Percentiles rank a stretch among this genome's conserved stretches.
phyloP scores from a whole-genome alignment of 1,139 yeast genomes.

The Diutina pseudorugosa region DNA sequence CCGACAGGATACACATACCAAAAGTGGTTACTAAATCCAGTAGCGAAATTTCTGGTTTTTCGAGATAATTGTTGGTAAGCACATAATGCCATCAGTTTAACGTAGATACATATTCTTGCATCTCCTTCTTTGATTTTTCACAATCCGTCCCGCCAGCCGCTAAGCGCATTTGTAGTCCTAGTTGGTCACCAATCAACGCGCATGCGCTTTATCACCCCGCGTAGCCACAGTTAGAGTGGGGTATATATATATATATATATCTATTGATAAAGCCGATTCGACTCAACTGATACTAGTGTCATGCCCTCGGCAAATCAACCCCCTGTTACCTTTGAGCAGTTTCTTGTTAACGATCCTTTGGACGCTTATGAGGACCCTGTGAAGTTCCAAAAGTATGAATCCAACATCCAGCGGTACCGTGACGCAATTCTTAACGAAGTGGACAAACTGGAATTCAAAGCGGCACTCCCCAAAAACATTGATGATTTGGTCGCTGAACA shows the following conservation, averaged over 20 bases:
- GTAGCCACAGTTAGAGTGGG: background rate
- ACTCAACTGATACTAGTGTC: background rate
- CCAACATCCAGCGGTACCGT: conserved; percentile 39
- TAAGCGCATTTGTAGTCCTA: background rate
- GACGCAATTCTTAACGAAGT: conserved; percentile 27
- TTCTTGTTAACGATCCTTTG: conserved; percentile 22
- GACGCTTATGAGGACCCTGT: conserved; percentile 25
- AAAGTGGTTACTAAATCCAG: background rate
- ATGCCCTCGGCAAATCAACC: background rate
- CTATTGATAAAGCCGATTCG: background rate
- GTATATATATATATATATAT: background rate
- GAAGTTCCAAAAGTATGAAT: conserved; percentile 27
- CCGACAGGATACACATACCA: background rate
- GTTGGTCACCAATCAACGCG: background rate
- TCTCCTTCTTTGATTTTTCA: background rate
- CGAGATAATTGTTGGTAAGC: no score
- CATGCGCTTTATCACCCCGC: background rate
- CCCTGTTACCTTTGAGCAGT: conserved; percentile 10
- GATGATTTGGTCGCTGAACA: conserved; percentile 25
- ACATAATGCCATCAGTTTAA: background rate
- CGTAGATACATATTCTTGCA: background rate
- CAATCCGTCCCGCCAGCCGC: background rate
- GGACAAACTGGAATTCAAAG: conserved; percentile 25
- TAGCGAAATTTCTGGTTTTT: background rate
- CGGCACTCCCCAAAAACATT: conserved; percentile 29